phyloP scores from a whole-genome alignment of 176 grass and related monocot species.

The Oryza brachyantha region DNA sequence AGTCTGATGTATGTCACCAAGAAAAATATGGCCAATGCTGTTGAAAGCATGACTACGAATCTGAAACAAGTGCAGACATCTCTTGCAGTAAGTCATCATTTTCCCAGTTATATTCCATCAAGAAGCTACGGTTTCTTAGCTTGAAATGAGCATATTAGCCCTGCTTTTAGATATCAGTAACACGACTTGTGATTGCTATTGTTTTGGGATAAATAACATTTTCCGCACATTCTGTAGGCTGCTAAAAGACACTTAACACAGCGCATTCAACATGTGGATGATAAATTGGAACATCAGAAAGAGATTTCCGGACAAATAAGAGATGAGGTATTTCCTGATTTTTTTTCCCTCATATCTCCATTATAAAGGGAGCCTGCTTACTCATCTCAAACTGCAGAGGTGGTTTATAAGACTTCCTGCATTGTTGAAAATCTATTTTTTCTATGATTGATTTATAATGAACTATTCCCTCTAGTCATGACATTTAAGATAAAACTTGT shows the following conservation, averaged over 20 bases:
- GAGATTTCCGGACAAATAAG: slow-evolving; percentile 68
- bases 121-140: background rate
- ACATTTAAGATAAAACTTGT: too few relatives aligned
- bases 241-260: slow-evolving; percentile 74
- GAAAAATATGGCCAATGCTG: slow-evolving; percentile 70
- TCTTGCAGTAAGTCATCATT: slow-evolving; percentile 63
- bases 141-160: background rate
- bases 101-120: background rate
- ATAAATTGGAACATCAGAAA: slow-evolving; percentile 80
- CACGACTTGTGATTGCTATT: background rate
- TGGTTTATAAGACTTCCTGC: background rate
- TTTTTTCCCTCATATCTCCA: background rate
- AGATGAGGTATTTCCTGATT: slow-evolving; percentile 47
- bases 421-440: background rate
- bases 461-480: background rate
- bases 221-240: slow-evolving; percentile 38
- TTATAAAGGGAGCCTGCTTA: background rate
- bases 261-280: slow-evolving; percentile 75
- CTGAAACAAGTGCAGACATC: slow-evolving; percentile 68
- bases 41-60: slow-evolving; percentile 80
- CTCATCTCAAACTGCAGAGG: background rate
- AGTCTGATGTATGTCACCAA: slow-evolving; percentile 91
- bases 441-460: background rate
- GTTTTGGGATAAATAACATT: background rate
- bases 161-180: background rate